Evolutionary conservation across 1,139 yeast genomes (phyloP).

Genomic region (Blastobotrys malaysiensis): DNA sequence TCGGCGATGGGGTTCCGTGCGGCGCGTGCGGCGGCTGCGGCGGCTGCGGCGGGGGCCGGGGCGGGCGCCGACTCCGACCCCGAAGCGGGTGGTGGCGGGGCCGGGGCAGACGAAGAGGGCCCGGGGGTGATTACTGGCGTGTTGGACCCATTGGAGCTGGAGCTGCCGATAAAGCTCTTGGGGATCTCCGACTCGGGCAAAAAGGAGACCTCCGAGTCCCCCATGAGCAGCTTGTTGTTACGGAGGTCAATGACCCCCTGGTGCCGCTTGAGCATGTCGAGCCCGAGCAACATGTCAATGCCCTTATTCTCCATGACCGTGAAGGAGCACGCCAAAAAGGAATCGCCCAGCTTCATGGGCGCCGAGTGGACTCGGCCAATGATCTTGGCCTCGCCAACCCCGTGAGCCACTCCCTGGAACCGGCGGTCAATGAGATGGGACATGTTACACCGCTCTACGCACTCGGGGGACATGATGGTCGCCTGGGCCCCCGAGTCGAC

Average conservation of each 20-base stretch:
- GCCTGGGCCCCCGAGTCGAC: slow-evolving; percentile 96
- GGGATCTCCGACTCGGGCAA: slow-evolving; percentile 71
- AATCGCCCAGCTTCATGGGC: slow-evolving; percentile 70
- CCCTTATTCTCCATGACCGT: slow-evolving; percentile 66
- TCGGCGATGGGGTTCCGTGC: slow-evolving; percentile 12
- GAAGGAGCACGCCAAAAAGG: slow-evolving; percentile 71
- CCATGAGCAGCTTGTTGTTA: slow-evolving; percentile 63
- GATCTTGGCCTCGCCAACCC: slow-evolving; percentile 80
- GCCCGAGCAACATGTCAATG: slow-evolving; percentile 46
- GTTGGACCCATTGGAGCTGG: too few relatives aligned
- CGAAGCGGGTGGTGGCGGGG: not conserved
- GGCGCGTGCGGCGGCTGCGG: slow-evolving; percentile 21
- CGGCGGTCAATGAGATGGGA: slow-evolving; percentile 73
- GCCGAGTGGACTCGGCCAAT: slow-evolving; percentile 86
- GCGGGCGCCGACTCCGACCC: slow-evolving; percentile 15
- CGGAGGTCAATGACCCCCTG: slow-evolving; percentile 76
- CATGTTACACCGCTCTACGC: slow-evolving; percentile 71
- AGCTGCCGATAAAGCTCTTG: slow-evolving; percentile 12
- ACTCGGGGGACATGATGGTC: slow-evolving; percentile 70
- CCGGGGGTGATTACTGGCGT: too few relatives aligned
- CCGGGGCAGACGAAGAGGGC: not conserved
- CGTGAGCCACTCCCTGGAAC: slow-evolving; percentile 76
- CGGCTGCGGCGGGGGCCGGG: slow-evolving; percentile 23
- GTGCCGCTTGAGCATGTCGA: slow-evolving; percentile 83
- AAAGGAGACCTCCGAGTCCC: slow-evolving; percentile 64